Percentiles rank a stretch among this genome's conserved stretches.
Evolutionary conservation across 305 asterid species (phyloP).

Genomic region (Stenogyne calaminthoides): DNA sequence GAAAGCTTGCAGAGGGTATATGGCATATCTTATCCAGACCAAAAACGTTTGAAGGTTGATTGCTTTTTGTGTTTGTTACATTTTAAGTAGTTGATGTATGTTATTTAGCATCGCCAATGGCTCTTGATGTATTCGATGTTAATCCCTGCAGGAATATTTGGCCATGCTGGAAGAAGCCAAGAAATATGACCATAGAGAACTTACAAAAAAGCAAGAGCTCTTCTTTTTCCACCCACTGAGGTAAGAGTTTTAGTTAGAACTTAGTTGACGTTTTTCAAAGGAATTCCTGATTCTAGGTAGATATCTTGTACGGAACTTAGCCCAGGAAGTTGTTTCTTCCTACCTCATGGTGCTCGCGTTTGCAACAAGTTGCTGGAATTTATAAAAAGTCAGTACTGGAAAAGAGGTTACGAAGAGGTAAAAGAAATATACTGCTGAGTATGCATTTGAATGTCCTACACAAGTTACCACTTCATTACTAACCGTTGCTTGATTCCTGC

Average conservation of each 20-base stretch:
- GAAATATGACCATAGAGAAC: slow-evolving; percentile 97
- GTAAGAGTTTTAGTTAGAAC: slow-evolving; percentile 40
- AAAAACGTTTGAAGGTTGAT: slow-evolving; percentile 83
- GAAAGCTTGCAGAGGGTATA: slow-evolving; percentile 99
- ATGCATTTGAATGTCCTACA: slow-evolving; percentile 3
- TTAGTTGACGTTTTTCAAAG: slow-evolving; percentile 4
- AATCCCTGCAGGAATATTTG: slow-evolving; percentile 69
- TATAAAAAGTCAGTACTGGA: slow-evolving; percentile 70
- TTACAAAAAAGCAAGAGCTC: slow-evolving; percentile 93
- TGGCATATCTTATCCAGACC: slow-evolving; percentile 93
- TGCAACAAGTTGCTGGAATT: slow-evolving; percentile 89
- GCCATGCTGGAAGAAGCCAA: slow-evolving; percentile 94
- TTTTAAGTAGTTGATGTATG: slow-evolving; percentile 13
- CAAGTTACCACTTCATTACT: slow-evolving; percentile 11
- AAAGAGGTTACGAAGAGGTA: slow-evolving; percentile 73
- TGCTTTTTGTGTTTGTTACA: slow-evolving; percentile 15
- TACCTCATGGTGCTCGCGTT: slow-evolving; percentile 72
- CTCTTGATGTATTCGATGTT: slow-evolving; percentile 23
- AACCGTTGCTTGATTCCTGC: slow-evolving; percentile 33
- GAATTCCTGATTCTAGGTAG: slow-evolving; percentile 21
- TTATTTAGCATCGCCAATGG: slow-evolving; percentile 16
- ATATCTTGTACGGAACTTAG: slow-evolving; percentile 44
- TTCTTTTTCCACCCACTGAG: slow-evolving; percentile 97
- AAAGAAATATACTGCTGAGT: slow-evolving; percentile 16
- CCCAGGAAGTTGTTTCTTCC: slow-evolving; percentile 97